Evolutionary conservation across 2,329 filamentous ascomycete genomes (phyloP), one percentile per base, ranked within the genome.

Genomic region (Penicillium sp.): DNA sequence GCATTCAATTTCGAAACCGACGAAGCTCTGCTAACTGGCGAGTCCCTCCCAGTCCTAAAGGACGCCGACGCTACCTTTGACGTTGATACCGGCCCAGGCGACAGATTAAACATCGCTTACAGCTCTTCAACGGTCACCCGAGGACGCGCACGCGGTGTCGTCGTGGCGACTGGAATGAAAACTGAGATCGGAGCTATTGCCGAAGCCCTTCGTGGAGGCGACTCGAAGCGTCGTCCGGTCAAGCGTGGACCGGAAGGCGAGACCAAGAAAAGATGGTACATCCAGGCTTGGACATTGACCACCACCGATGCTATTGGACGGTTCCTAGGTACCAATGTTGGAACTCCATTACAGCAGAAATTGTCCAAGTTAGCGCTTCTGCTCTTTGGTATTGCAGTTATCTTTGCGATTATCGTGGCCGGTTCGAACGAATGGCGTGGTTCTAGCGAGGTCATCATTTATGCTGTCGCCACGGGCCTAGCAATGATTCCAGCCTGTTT

Each of bases 1-100:
- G 71, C 78, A 41, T 81, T 90, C 70, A 91, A 92, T 66, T 75
- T 91, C 54, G 86, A 87, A 53, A 87, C 86, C 51, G 88, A 95
- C 55, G 82, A 84, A 62, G 78, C 81, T 11, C 76, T 84, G 33
- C 72, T 84, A 22, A 84, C 81, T 6, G 81, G 81, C 43, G 81
- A 84, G 66, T 81, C 81, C 13, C 66, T 82, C 4, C 81, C 81
- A 11, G 80, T 84, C 0, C 75, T 72, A 59, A 80, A 84, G 69
- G 73, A 79, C 45, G 67, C 70, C 18, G 63, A 71, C 7, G 50
- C 54, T 2, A 60, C 60, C 7, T 81, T 81, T 53, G 68, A 72
- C 4, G 62, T 66, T 2, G 77, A 80, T 10, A 78, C 80, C 16
- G 78, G 81, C 2, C 77, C 79, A 29, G 80, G 80, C 31, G 81